Base-by-base conservation (phyloP, 371 early-diverging fungal species). In the Mucor plumbeus region DNA sequence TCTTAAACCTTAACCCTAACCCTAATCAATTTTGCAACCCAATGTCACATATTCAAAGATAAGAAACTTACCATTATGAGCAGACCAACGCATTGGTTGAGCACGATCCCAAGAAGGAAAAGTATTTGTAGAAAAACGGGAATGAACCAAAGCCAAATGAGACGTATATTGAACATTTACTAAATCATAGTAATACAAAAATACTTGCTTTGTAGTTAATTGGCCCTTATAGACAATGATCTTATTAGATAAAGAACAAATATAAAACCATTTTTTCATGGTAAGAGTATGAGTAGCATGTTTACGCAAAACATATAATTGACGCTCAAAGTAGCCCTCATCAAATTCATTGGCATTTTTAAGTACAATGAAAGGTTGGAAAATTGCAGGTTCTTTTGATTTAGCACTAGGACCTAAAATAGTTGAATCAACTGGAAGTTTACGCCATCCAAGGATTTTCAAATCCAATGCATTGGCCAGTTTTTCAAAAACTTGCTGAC, bases 71-170 rank as follows among this genome's bases (percentile, higher is more conserved):
- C 96, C 98, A 74, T 98, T 98, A 85, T 98, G 99, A 55, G 97
- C 99, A 70, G 92, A 92, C 93, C 92, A 93, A 67, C 97, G 87
- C 93, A 97, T 92, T 19, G 99, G 99, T 74, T 98, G 99, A 59
- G 97, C 96, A 70, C 97, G 91, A 79, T 98, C 97, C 99, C 99
- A 98, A 7, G 92, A 91, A 14, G 99, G 99, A 82, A 97, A 97
- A 13, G 99, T 98, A 83, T 98, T 98, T 47, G 99, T 98, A 38
- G 97, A 96, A 88, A 97, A 98, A 61, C 99, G 90, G 34, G 97
- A 97, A 81, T 98, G 99, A 39, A 98, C 99, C 54, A 98, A 80
- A 10, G 95, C 93, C 88, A 97, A 98, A 74, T 96, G 95, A 40
- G 94, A 89, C 59, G 82, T 79, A 77, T 89, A 98, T 43, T 80